Base-by-base conservation (phyloP, 106 monocot genomes). In the Dendrobium nobile region DNA sequence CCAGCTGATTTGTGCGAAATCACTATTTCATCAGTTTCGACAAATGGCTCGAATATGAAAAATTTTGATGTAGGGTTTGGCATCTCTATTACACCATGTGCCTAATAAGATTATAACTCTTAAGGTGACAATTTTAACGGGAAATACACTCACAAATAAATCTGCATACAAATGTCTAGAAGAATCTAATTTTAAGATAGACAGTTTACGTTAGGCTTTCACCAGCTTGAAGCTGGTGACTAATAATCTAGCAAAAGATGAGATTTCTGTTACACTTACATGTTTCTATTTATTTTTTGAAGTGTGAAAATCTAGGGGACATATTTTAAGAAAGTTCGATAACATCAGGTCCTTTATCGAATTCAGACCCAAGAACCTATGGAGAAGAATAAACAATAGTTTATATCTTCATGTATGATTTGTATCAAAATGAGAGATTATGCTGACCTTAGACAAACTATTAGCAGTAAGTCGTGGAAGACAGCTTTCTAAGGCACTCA, bases 51-150 rank as follows among this genome's bases (percentile, higher is more conserved):
- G 82, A 96, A 91, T 7, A 96, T 89, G 54, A 93, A 61, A 54
- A 75, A 82, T 61, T 85, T 41, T 43, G 96, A 90, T 47, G 88
- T 83, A 84, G 92, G 88, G 33, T 59, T 86, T 67, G 96, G 93
- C 96, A 96, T 96, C 83, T 93, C 93, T 79, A 96, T 94, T 5
- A 94, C 86, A 44, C 96, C 96, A 90, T 96, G 93, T 85, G 84
- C 92, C 96, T 96, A 77, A 78, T 0, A 82, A 77, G 54, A 72
- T 59, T 26, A 77, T 2, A 70, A 80, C 27, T 72, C 42, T 74
- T 41, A 20, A 74, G 19, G 2, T 2, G 7, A 76, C 47, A 76
- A 74, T 7, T 42, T 24, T 33, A 74, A 74, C 18, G 17, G 3
- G 4, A 5, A 19, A 74, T 18, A 74, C 19, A 19, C 0, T 19